Evolutionary conservation across 2,329 filamentous ascomycete species (phyloP), one percentile per base, ranked within the genome.

Genomic region (Colletotrichum costaricense): DNA sequence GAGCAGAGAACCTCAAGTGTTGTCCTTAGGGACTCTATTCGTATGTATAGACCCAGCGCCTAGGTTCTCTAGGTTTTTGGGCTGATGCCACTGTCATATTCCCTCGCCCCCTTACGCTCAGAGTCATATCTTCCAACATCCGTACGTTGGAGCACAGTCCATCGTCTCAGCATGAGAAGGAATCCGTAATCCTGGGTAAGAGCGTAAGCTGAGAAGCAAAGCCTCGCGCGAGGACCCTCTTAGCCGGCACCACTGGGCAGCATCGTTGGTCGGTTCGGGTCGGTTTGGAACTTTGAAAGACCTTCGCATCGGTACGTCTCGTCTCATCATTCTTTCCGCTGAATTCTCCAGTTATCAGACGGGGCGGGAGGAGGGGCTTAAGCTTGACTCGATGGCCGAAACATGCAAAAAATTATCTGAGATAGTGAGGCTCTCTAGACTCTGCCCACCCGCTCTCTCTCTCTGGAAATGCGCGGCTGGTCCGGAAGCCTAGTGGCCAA

Each of bases 131-230:
- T n/a, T 49, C 8, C 24, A 56, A 42, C 55, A 46, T 35, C 8
- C 46, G 49, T 22, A n/a, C 24, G 14, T 28, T 42, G 35, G 24
- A 63, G 46, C 46, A 71, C 56, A 62, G 68, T 71, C 42, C 56
- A 62, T 71, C 35, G 62, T 70, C 62, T 70, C 62, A 63, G 62
- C 67, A 38, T 19, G 67, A 5, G 4, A 22, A 22, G 42, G 19
- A 49, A 49, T 22, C 42, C 38, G 6, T 12, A 42, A 19, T 42
- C 16, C 19, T n/a, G 42, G 42, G 19, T 19, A 11, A 22, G 19
- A 49, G 42, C 42, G 42, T 49, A 49, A 49, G 42, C 42, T 19
- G 19, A 49, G 19, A 49, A n/a, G 42, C 52, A 42, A 28, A 42
- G 38, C 24, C 58, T 28, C 46, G 58, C 46, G 38, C 59, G 12